Percentiles rank a stretch among this genome's conserved stretches.
phyloP scores from a whole-genome alignment of 2,329 filamentous ascomycete species.

The Fusarium concolor region DNA sequence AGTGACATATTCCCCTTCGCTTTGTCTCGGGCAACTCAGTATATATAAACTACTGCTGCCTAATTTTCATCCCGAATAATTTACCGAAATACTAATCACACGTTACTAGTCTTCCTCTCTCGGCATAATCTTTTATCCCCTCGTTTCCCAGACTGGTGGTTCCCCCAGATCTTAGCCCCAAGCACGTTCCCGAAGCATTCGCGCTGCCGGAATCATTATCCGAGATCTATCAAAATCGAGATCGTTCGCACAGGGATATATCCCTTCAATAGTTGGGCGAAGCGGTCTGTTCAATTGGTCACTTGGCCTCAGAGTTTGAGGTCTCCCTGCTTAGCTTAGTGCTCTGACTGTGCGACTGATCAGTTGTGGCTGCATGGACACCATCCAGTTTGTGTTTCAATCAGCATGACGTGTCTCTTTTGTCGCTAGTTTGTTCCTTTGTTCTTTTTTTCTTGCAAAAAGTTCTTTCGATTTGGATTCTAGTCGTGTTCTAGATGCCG shows the following conservation, averaged over 20 bases:
- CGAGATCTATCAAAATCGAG: background rate
- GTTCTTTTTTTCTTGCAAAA: background rate
- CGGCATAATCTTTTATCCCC: background rate
- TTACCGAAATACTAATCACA: too few species aligned
- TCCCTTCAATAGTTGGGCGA: background rate
- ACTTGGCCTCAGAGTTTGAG: too few species aligned
- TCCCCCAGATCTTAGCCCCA: background rate
- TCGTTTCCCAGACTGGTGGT: background rate
- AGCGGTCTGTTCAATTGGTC: background rate
- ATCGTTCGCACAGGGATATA: background rate
- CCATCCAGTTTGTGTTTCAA: background rate
- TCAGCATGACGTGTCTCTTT: background rate
- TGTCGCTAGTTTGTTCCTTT: background rate
- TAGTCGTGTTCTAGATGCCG: background rate
- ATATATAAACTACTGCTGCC: too few species aligned
- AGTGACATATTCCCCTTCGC: too few species aligned
- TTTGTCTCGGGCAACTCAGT: too few species aligned
- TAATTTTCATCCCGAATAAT: too few species aligned
- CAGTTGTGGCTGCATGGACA: background rate
- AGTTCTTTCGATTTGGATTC: background rate
- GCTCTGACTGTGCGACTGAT: background rate
- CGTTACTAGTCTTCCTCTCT: too few species aligned
- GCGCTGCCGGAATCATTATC: background rate
- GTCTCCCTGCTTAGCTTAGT: too few species aligned
- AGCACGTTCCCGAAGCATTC: background rate